Conservation (phyloP, 371 early-diverging fungal genomes). For the Amoeboaphelidium protococcarum region DNA sequence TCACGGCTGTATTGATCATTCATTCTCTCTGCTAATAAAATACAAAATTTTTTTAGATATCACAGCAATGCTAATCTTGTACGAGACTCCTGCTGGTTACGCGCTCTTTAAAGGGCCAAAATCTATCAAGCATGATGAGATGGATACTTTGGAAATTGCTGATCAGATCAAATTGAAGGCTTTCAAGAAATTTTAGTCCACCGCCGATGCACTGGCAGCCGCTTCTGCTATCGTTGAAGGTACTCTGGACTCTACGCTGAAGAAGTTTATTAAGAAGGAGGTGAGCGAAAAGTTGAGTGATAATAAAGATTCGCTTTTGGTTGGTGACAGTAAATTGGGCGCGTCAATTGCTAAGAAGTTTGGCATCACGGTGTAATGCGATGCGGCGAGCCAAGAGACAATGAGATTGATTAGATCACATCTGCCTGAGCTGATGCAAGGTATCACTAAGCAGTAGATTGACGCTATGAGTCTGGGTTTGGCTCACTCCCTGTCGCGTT, state of each 20-base stretch:
- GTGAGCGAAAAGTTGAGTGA: constrained; percentile 47
- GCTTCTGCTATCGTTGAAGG: constrained; percentile 85
- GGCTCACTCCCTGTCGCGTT: constrained; percentile 43
- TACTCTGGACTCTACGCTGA: constrained; percentile 69
- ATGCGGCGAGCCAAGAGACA: constrained; percentile 53
- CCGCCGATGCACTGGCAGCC: constrained; percentile 77
- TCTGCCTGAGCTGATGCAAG: constrained; percentile 31
- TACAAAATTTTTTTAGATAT: too few relatives aligned
- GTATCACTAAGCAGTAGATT: constrained; percentile 43
- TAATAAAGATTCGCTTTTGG: constrained; percentile 51
- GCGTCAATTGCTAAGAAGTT: constrained; percentile 65
- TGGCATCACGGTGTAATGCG: constrained; percentile 62
- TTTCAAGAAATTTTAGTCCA: constrained; percentile 88
- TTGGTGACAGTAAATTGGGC: constrained; percentile 84
- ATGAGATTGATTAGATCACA: constrained; percentile 83
- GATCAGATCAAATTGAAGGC: constrained; percentile 63
- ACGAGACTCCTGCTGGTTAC: constrained; percentile 67
- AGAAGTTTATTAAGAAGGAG: constrained; percentile 66
- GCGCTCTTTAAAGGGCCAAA: constrained; percentile 64
- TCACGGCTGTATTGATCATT: too few relatives aligned
- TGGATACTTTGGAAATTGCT: background rate
- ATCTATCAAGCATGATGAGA: constrained; percentile 22
- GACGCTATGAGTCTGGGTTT: constrained; percentile 44
- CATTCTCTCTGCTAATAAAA: too few relatives aligned
- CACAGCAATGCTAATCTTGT: constrained; percentile 38